Percentiles rank a stretch among this genome's conserved stretches.
Evolutionary conservation across 331 rosid genomes (phyloP).

Genomic region (Telfairia occidentalis): DNA sequence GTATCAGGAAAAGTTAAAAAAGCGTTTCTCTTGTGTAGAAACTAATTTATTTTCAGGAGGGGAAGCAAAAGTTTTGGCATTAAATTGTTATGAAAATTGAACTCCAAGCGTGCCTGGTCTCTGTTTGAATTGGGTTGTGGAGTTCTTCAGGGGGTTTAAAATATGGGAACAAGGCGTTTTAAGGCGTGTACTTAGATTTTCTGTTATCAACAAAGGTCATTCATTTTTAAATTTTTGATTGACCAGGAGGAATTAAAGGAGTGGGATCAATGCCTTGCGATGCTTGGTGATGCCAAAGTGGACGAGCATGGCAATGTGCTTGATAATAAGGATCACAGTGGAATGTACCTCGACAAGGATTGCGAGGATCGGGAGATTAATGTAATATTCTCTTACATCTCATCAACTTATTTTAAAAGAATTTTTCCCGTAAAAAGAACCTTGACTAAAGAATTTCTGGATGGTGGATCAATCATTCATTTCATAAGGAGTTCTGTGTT

Average conservation of each 20-base stretch:
- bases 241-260: slow-evolving; percentile 83
- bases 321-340: slow-evolving; percentile 48
- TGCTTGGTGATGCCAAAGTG: slow-evolving; percentile 75
- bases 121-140: background rate
- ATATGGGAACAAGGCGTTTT: background rate
- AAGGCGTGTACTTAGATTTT: background rate
- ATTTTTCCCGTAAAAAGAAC: background rate
- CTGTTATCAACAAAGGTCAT: background rate
- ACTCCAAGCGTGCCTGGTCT: background rate
- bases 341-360: slow-evolving; percentile 72
- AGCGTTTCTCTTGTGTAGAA: background rate
- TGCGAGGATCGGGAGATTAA: slow-evolving; percentile 85
- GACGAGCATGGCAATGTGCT: slow-evolving; percentile 64
- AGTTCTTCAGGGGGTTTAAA: background rate
- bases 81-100: background rate
- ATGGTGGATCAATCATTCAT: slow-evolving; percentile 5
- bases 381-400: slow-evolving; percentile 21
- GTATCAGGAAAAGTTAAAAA: background rate
- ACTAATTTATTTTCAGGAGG: background rate
- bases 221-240: background rate
- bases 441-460: background rate
- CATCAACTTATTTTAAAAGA: background rate
- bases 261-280: slow-evolving; percentile 78
- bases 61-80: background rate
- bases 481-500: slow-evolving; percentile 8